Base-by-base conservation (phyloP, 495 filamentous ascomycete genomes). In the Massariosphaeria phaeospora region DNA sequence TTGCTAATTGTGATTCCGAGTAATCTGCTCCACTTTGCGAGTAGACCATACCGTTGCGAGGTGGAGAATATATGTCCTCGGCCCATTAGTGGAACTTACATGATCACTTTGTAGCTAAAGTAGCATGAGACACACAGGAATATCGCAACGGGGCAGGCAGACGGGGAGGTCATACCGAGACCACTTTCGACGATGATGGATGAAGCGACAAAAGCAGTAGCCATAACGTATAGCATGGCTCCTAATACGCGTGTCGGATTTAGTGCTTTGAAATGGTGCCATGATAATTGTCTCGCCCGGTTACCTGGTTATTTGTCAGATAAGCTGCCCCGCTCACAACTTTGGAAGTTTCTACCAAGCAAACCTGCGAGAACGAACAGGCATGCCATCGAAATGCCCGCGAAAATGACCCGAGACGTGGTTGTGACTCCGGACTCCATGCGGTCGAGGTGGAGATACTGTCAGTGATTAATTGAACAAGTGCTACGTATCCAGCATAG, bases 71-170 rank as follows among this genome's bases (percentile, higher is more conserved):
- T 47, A 30, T 3, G 33, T n/a, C 3, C 11, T 11, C 5, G 3
- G 13, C 10, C 13, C 10, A 15, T 30, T 40, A 17, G 30, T 18
- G 3, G 21, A n/a, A 38, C 54, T 55, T 45, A 58, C 43, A 70
- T 61, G 9, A 61, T 45, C 5, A 65, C 57, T 33, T 73, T 72
- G 45, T 57, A 47, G 10, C 55, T 54, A 21, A 69, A 40, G 44
- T 72, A 72, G 44, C 67, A 73, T 1, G 63, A 56, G 2, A 72
- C 49, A 49, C 70, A 73, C 21, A 69, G 45, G 33, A 63, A 40
- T 20, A 73, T 69, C 2, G 65, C 62, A 2, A 56, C 45, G 11
- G 38, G 41, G 38, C 70, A 72, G n/a, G 48, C 33, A 2, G 46
- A 23, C 8, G 24, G 20, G 2, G 56, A 42, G 1, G 38, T 36